Base-by-base conservation (phyloP, 805 yeast genomes). In the Ogataea trehalophila region DNA sequence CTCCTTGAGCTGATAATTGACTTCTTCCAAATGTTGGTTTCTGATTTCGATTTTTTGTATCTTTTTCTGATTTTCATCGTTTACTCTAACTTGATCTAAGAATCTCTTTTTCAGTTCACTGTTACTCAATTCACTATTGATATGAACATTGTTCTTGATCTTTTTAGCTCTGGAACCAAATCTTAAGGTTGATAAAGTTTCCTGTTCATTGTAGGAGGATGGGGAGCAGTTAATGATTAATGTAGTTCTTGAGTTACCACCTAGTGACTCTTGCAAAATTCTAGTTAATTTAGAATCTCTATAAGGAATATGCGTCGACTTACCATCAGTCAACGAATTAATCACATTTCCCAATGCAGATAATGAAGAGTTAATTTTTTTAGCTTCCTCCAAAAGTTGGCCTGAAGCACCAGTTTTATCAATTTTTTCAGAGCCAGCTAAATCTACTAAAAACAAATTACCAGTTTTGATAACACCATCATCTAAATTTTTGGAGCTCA, bases 361-460 rank as follows among this genome's bases (percentile, higher is more conserved):
- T 36, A 88, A 72, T 0, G 96, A 86, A 39, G 81, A 75, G 64
- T 90, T 91, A 56, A 90, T 85, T 51, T 84, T 87, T 58, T 86
- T 86, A 0, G 95, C 89, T 57, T 90, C 97, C 60, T 88, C 91
- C 7, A 86, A 68, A 1, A 83, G 74, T 55, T 80, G 80, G 1
- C 94, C 94, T 0, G 79, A 65, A 1, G 91, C 92, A 2, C 94
- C 92, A 0, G 94, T 80, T 53, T 81, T 84, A 48, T 81, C 80
- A 36, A 83, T 80, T 62, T 82, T 86, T 63, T 91, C 96, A 20
- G 92, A 83, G 6, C 96, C 96, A 0, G 96, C 96, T 53, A 89
- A 72, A 66, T 89, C 97, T 13, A 88, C 92, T 35, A 89, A 65
- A 56, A 82, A 85, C 50, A 89, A 70, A 49, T 78, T 80, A 5